These are phyloP conservation scores for Aaosphaeria pasadenensis DNA, from an alignment of 2,329 filamentous ascomycete species.

Conservation along the genomic window DNA sequence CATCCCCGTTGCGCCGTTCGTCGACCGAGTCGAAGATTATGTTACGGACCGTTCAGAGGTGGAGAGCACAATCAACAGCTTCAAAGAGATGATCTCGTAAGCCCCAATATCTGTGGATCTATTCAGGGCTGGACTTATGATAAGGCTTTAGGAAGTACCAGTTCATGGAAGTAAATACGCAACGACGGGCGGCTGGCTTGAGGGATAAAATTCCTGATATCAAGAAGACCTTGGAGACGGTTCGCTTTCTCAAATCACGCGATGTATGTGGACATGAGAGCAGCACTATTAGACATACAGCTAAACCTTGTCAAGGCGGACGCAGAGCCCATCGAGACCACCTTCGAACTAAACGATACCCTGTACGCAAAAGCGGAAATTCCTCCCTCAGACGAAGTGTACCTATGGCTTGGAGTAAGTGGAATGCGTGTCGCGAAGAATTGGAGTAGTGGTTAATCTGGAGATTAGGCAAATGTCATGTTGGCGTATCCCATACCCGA, in stretches of 20 bases:
- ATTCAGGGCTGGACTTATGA: neutral
- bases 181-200: constrained; percentile 75
- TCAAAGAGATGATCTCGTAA: constrained; percentile 92
- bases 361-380: constrained; percentile 86
- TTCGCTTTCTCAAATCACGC: constrained; percentile 76
- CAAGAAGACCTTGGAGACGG: constrained; percentile 89
- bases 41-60: constrained; percentile 75
- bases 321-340: constrained; percentile 76
- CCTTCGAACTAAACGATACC: constrained; percentile 95
- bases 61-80: constrained; percentile 75
- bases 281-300: too few species aligned
- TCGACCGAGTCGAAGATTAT: constrained; percentile 87
- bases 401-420: constrained; percentile 86
- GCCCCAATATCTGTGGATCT: neutral
- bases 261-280: constrained; percentile 51
- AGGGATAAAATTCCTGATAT: constrained; percentile 98
- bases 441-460: neutral
- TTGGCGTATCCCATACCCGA: constrained; percentile 88
- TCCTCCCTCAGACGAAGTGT: constrained; percentile 82
- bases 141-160: constrained; percentile 79
- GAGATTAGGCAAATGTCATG: constrained; percentile 85
- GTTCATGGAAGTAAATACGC: constrained; percentile 96
- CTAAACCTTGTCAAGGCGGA: constrained; percentile 29
- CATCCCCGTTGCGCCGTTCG: constrained; percentile 80
- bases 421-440: neutral